phyloP scores from a whole-genome alignment of 768 basidiomycete species.

The Lactifluus echinatus region DNA sequence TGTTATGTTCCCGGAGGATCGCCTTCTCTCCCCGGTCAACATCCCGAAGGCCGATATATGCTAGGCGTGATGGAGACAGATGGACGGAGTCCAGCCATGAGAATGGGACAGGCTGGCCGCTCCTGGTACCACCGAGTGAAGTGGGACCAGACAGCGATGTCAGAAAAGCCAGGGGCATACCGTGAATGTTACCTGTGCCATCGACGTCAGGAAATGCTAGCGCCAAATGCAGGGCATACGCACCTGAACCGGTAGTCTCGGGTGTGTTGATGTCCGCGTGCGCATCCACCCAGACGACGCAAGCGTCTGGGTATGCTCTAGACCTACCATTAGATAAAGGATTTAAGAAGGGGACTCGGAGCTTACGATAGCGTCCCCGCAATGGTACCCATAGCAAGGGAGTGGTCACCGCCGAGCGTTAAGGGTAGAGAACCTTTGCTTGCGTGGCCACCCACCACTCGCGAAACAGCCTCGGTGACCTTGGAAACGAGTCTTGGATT shows the following conservation, averaged over 20 bases:
- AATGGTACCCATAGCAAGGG: conserved; percentile 92
- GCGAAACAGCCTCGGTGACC: conserved; percentile 74
- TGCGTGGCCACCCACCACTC: conserved; percentile 64
- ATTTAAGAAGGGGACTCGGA: conserved; percentile 1
- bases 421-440: conserved; percentile 76
- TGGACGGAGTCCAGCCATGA: conserved; percentile 50
- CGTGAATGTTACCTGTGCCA: conserved; percentile 81
- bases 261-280: conserved; percentile 95
- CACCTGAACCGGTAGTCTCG: conserved; percentile 69
- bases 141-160: conserved; percentile 27
- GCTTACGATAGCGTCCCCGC: conserved; percentile 74
- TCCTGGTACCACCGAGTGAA: neutral
- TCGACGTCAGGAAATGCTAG: neutral
- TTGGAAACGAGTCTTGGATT: conserved; percentile 82
- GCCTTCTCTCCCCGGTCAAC: conserved; percentile 82
- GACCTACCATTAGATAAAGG: neutral
- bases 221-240: conserved; percentile 9
- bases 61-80: conserved; percentile 66
- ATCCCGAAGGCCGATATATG: conserved; percentile 97
- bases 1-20: conserved; percentile 80
- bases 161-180: conserved; percentile 96
- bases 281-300: conserved; percentile 95
- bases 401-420: conserved; percentile 95
- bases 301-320: conserved; percentile 68
- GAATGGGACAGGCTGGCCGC: conserved; percentile 26